Percentiles rank a stretch among this genome's conserved stretches.
Evolutionary conservation across 108 stramenopile genomes (phyloP).

Genomic region (Poteriospumella lacustris): DNA sequence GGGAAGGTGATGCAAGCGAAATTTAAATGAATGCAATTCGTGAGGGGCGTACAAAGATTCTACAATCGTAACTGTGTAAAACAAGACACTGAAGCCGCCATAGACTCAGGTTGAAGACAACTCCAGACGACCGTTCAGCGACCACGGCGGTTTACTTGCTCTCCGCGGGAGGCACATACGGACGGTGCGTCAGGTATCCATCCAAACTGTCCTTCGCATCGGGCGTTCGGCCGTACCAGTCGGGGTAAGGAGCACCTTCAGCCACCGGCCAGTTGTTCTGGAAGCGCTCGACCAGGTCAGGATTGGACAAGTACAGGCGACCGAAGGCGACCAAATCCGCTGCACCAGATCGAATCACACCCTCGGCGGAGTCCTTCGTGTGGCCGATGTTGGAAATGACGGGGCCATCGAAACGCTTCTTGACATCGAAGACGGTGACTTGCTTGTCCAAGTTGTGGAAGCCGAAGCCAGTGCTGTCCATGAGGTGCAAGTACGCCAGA

Average conservation of each 20-base stretch:
- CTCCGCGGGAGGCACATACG: too few species aligned
- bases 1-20: too few species aligned
- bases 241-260: neutral
- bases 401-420: slow-evolving; percentile 48
- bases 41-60: too few species aligned
- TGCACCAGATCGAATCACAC: slow-evolving; percentile 56
- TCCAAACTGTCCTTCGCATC: neutral
- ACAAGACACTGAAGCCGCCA: too few species aligned
- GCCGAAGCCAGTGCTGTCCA: slow-evolving; percentile 68
- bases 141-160: too few species aligned
- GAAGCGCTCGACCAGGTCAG: slow-evolving; percentile 66
- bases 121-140: too few species aligned
- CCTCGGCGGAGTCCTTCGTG: slow-evolving; percentile 59
- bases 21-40: too few species aligned
- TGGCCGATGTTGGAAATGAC: slow-evolving; percentile 64
- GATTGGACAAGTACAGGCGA: slow-evolving; percentile 67
- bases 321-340: slow-evolving; percentile 63
- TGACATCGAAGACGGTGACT: slow-evolving; percentile 35
- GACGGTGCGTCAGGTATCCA: neutral
- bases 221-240: neutral
- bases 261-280: slow-evolving; percentile 55
- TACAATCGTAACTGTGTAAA: too few species aligned
- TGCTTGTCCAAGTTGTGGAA: slow-evolving; percentile 50
- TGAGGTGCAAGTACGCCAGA: slow-evolving; percentile 62
- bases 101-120: too few species aligned